Base-by-base conservation (phyloP, 345 rosid genomes). In the Citrus mangshanensis region DNA sequence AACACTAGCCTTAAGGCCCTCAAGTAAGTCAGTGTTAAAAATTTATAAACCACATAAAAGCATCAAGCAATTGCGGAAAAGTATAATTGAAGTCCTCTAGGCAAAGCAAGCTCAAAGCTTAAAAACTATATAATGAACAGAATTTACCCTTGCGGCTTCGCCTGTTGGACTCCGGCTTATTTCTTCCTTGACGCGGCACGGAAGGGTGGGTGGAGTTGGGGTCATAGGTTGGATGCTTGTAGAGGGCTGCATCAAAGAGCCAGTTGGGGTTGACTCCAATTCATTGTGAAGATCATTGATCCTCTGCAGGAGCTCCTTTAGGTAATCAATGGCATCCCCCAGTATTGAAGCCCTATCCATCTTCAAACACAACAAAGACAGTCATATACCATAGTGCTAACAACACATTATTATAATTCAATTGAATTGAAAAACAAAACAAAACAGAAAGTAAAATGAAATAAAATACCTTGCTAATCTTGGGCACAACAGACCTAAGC, bases 301-400 rank as follows among this genome's bases (percentile, higher is more conserved):
- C 88, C 97, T 92, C 68, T 93, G 98, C 73, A 93, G 86, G 37
- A 95, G 97, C 84, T 95, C 98, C 91, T 93, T 95, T 30, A 95
- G 87, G 82, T 95, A 95, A 81, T 95, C 98, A 80, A 95, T 91
- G 54, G 98, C 95, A 84, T 95, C 98, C 79, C 98, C 98, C 16
- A 95, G 94, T 79, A 95, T 95, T 28, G 98, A 95, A 77, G 98
- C 98, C 84, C 98, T 89, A 81, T 95, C 98, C 98, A 95, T 95
- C 98, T 95, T 89, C 70, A 68, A 70, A 68, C 75, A 81, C n/a
- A 64, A 82, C 37, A 78, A 68, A 22, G 1, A 66, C 16, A 51
- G 55, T 22, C 42, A 10, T 35, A 66, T 24, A 60, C 46, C 19
- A 38, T 38, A n/a, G 34, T 54, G 18, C 27, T 40, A 30, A 61